phyloP scores from a whole-genome alignment of 2,329 filamentous ascomycete genomes.

The Pseudogymnoascus sp. region DNA sequence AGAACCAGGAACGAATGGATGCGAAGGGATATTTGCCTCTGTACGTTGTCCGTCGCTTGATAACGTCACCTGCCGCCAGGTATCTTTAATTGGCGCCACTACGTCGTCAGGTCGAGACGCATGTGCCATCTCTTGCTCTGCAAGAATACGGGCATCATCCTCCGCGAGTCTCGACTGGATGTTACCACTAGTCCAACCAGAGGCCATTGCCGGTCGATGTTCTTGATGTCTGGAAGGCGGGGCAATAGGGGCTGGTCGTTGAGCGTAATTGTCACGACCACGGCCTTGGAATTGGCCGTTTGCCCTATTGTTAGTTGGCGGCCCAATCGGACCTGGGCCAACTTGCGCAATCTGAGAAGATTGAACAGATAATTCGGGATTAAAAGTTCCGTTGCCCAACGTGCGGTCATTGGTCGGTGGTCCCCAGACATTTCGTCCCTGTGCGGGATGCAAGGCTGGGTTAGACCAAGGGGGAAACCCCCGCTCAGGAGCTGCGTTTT shows the following conservation, averaged over 20 bases:
- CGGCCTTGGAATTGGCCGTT: constrained; percentile 23
- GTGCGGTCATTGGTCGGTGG: constrained; percentile 62
- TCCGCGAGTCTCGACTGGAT: constrained; percentile 8
- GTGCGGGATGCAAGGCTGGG: constrained; percentile 28
- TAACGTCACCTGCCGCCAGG: constrained; percentile 6
- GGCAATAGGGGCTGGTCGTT: constrained; percentile 26
- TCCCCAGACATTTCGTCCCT: constrained; percentile 62
- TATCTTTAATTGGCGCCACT: constrained; percentile 9
- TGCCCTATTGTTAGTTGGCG: constrained; percentile 22
- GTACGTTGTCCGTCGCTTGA: constrained; percentile 1
- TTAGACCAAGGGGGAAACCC: constrained; percentile 41
- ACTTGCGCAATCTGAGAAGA: constrained; percentile 22
- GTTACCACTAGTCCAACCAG: constrained; percentile 5
- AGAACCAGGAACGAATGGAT: background rate
- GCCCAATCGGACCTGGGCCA: constrained; percentile 28
- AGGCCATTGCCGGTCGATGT: background rate
- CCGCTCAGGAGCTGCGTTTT: constrained; percentile 34
- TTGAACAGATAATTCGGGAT: constrained; percentile 46
- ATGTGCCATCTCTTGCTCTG: constrained; percentile 2
- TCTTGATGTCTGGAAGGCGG: constrained; percentile 23
- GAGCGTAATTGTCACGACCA: constrained; percentile 21
- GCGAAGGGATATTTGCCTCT: background rate
- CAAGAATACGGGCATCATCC: constrained; percentile 10
- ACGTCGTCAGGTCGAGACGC: background rate
- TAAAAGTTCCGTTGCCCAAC: constrained; percentile 72